Evolutionary conservation across 352 stramenopile species (phyloP).

Genomic region (Lagenidium giganteum): DNA sequence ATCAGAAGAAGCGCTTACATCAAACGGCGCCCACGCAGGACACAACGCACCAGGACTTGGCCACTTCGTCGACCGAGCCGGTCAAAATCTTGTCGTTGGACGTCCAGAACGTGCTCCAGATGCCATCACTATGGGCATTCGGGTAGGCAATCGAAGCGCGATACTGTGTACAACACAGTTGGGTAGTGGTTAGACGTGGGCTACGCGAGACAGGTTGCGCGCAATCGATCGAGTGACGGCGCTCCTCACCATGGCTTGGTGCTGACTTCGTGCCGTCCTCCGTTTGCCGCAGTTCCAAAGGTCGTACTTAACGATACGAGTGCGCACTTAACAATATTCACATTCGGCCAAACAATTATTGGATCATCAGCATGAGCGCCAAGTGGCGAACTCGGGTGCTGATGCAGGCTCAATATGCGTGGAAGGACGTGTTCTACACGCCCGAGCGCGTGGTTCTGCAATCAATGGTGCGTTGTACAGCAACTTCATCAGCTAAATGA

Average conservation of each 20-base stretch:
- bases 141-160: conserved; percentile 77
- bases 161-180: too few species aligned
- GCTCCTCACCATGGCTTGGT: too few species aligned
- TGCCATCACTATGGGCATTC: conserved; percentile 83
- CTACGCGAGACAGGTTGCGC: too few species aligned
- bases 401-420: conserved; percentile 31
- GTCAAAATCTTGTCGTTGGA: conserved; percentile 84
- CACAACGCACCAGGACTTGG: conserved; percentile 64
- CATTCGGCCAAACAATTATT: neutral
- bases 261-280: too few species aligned
- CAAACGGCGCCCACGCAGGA: too few species aligned
- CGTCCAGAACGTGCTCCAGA: conserved; percentile 89
- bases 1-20: too few species aligned
- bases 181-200: too few species aligned
- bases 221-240: too few species aligned
- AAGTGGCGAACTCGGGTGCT: conserved; percentile 21
- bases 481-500: too few species aligned
- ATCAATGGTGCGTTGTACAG: conserved; percentile 25
- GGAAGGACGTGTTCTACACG: conserved; percentile 70
- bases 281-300: too few species aligned
- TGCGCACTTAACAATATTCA: neutral
- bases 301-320: too few species aligned
- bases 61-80: conserved; percentile 83
- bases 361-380: conserved; percentile 1
- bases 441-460: conserved; percentile 35